Base-by-base conservation (phyloP, 352 stramenopile genomes). In the Pythium plurisporium region DNA sequence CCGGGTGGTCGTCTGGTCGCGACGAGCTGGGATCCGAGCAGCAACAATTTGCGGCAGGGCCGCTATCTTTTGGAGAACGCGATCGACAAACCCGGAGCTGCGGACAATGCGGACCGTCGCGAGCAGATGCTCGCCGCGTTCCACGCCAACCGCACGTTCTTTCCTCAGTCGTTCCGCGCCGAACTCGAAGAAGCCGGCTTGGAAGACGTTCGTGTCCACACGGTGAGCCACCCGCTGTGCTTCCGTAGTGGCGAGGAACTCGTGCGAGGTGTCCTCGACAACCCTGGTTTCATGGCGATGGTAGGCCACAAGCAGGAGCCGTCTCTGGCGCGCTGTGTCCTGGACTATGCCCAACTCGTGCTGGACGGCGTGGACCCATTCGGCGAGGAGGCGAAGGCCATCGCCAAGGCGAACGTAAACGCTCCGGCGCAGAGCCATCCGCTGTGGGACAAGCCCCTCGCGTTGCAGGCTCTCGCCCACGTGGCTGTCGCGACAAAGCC, bases 21-120 rank as follows among this genome's bases (percentile, higher is more conserved):
- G 4, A 38, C 31, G 3, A 65, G 55, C 20, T 69, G 62, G 62
- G 54, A 69, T 34, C 37, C 42, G 25, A 38, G 31, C n/a, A 61
- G 44, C 14, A 11, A 42, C 30, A 67, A 67, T 40, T 15, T 62
- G 3, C 23, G 52, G 1, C 49, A 62, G 29, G 4, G 43, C 0
- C 45, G 25, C 2, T 67, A 59, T 31, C 0, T 67, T 0, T 27
- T 59, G 17, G 12, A 43, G 19, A 37, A 59, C 33, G 43, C 60
- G 3, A 19, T 36, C 30, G 36, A 59, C 26, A 49, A 46, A 26
- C 22, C 27, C 0, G 27, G 5, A 6, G 17, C 8, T 2, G 19
- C 6, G 2, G 20, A 31, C 9, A n/a, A n/a, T n/a, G n/a, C n/a
- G n/a, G n/a, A n/a, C n/a, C n/a, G n/a, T n/a, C n/a, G n/a, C n/a